Evolutionary conservation across 768 basidiomycete species (phyloP), one percentile per base, ranked within the genome.

Genomic region (Collybia sordida): DNA sequence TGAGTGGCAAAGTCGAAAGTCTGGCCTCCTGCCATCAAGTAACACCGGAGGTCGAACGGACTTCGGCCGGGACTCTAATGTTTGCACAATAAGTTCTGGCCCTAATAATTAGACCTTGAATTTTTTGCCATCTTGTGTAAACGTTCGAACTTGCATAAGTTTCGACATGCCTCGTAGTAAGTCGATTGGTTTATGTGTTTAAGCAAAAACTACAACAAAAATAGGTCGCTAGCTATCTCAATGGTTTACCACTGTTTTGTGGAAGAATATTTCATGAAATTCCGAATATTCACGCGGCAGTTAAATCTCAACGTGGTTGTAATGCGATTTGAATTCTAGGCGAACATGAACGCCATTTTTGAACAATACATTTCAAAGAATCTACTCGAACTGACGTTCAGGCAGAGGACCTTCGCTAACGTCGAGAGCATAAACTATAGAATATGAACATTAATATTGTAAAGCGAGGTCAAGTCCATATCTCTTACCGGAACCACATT

Each of bases 401-500:
- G 15, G 28, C 23, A 59, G 28, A 28, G 53, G 42, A 18, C 46
- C 42, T 6, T 31, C 23, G 42, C 46, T 40, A 22, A 77, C 85
- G 62, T 93, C 86, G 49, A 93, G 78, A 28, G 75, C 71, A 62
- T 92, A 91, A 34, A 83, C 91, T 93, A 58, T 7, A 11, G 35
- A 47, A 48, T 28, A 46, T 49, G 22, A 39, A 45, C 14, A 39
- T 18, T 21, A 45, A 7, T 31, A 45, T 12, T 23, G 31, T 15
- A 42, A 49, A 40, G 53, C 23, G 28, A 39, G 38, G 12, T 21
- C 25, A 18, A 43, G n/a, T 1, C 19, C 40, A 35, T 51, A 43
- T 42, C 23, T 72, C 85, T 44, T 62, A 95, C 93, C 91, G 49
- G 88, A 93, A 59, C 95, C 95, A 58, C 95, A 98, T 72, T 98